Conservation (phyloP, 768 basidiomycete genomes). For the Lentinula raphanica region DNA sequence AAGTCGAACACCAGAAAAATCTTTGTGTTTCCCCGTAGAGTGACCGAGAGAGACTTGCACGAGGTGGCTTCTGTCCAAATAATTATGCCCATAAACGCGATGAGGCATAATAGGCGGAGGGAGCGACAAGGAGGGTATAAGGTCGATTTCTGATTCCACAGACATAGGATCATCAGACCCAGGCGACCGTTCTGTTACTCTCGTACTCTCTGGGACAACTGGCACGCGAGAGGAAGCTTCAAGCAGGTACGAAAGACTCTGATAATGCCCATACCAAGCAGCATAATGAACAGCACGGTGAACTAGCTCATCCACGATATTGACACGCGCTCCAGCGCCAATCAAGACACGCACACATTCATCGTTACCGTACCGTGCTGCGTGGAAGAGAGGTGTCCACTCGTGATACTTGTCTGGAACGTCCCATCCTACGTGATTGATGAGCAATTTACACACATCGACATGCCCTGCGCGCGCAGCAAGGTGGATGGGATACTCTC, state of each 20-base stretch:
- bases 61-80: slow-evolving; percentile 79
- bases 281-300: slow-evolving; percentile 89
- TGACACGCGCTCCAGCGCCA: slow-evolving; percentile 72
- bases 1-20: slow-evolving; percentile 51
- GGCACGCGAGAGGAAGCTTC: slow-evolving; percentile 31
- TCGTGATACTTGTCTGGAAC: slow-evolving; percentile 94
- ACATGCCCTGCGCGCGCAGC: slow-evolving; percentile 90
- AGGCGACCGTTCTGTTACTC: slow-evolving; percentile 32
- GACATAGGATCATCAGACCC: slow-evolving; percentile 28
- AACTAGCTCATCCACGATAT: slow-evolving; percentile 76
- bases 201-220: slow-evolving; percentile 15
- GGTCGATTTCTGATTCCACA: slow-evolving; percentile 72
- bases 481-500: slow-evolving; percentile 95
- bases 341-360: slow-evolving; percentile 75
- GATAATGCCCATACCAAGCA: slow-evolving; percentile 89
- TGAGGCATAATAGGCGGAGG: slow-evolving; percentile 99
- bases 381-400: slow-evolving; percentile 97
- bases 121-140: slow-evolving; percentile 90
- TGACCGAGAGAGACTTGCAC: slow-evolving; percentile 84
- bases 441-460: slow-evolving; percentile 74
- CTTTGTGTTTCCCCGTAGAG: slow-evolving; percentile 35
- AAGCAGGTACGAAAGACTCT: slow-evolving; percentile 60
- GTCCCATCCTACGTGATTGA: slow-evolving; percentile 75
- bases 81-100: slow-evolving; percentile 95
- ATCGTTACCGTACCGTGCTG: slow-evolving; percentile 79